phyloP scores from a whole-genome alignment of 73 alveolate species.

The Paramecium primaurelia region DNA sequence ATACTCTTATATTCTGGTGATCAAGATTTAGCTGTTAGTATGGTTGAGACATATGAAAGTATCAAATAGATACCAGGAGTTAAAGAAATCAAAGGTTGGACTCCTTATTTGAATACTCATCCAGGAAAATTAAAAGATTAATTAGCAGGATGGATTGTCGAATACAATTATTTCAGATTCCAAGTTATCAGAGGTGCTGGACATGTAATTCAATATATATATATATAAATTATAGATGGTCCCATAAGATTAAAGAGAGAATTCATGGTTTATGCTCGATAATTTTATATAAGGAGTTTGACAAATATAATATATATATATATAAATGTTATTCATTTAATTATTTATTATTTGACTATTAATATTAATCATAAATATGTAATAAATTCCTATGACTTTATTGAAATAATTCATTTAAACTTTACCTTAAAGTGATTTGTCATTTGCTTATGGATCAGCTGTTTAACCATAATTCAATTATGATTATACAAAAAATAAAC shows the following conservation, averaged over 20 bases:
- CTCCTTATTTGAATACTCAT: background rate
- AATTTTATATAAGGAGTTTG: background rate
- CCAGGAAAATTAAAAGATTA: background rate
- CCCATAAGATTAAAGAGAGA: conserved; percentile 44
- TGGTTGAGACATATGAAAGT: background rate
- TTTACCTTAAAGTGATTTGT: conserved; percentile 15
- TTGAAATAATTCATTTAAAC: background rate
- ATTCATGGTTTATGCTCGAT: background rate
- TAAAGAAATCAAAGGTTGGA: background rate
- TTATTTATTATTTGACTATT: background rate
- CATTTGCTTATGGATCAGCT: conserved; percentile 62
- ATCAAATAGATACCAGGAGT: background rate
- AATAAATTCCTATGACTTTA: background rate
- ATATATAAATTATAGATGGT: background rate
- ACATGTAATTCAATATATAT: background rate
- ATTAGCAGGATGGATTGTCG: conserved; percentile 36
- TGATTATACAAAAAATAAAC: conserved; percentile 34
- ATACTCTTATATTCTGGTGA: conserved; percentile 30
- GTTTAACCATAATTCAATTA: conserved; percentile 44
- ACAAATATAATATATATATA: background rate
- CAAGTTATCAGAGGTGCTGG: conserved; percentile 33
- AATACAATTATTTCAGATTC: background rate
- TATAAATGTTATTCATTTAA: background rate
- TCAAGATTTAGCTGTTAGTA: conserved; percentile 39
- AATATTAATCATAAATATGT: background rate